phyloP scores from a whole-genome alignment of 768 basidiomycete genomes.

The Termitomyces sp. region DNA sequence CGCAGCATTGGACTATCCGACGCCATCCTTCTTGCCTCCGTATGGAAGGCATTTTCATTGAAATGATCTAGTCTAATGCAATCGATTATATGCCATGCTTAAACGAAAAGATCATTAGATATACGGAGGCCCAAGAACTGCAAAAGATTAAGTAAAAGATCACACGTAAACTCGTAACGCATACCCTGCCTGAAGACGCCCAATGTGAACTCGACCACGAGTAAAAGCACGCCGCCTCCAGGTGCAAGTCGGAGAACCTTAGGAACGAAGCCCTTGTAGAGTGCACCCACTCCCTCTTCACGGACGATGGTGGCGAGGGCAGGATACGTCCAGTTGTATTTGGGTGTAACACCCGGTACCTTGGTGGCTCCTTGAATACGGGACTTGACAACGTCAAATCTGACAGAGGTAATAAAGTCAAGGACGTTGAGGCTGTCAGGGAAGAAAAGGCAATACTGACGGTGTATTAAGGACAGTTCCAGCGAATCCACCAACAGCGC shows the following conservation, averaged over 20 bases:
- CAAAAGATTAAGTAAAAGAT: neutral
- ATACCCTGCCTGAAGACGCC: constrained; percentile 69
- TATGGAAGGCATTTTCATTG: no score
- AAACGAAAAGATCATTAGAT: constrained; percentile 18
- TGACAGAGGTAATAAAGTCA: constrained; percentile 10
- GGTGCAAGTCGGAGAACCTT: constrained; percentile 95
- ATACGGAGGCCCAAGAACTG: constrained; percentile 46
- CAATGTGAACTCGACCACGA: constrained; percentile 89
- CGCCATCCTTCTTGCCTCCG: no score
- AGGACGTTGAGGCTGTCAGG: neutral
- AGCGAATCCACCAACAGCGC: constrained; percentile 82
- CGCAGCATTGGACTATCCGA: no score
- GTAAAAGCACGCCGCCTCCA: constrained; percentile 88
- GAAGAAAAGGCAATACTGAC: constrained; percentile 29
- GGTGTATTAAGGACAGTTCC: constrained; percentile 93
- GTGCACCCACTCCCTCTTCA: constrained; percentile 79
- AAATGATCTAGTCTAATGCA: no score
- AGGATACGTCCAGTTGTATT: constrained; percentile 96
- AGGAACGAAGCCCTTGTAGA: constrained; percentile 94
- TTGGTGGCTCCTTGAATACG: constrained; percentile 70
- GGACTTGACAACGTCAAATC: constrained; percentile 45
- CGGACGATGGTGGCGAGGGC: constrained; percentile 75
- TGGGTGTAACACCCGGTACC: constrained; percentile 66
- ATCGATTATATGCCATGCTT: no score
- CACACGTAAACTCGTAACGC: no score